Base-by-base conservation (phyloP, 140 eudicot species). In the Erigeron philadelphicus region DNA sequence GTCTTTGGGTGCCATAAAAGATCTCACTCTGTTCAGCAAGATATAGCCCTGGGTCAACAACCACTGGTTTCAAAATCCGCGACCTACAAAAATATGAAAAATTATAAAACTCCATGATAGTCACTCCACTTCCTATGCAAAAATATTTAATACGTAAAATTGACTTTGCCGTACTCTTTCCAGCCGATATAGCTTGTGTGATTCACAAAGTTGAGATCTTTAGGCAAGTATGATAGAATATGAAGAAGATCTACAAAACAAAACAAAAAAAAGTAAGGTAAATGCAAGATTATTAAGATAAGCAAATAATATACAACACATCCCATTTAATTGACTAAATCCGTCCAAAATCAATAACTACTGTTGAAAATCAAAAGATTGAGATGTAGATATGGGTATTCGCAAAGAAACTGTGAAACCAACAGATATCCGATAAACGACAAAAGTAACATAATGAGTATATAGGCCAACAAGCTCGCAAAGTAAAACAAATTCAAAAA, bases 111-210 rank as follows among this genome's bases (percentile, higher is more conserved):
- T 64, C 23, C 56, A 19, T 4, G 45, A 61, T 54, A 54, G 63
- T 55, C 0, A 48, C 15, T 11, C 8, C 66, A 61, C 3, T 43
- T 11, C 45, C 11, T 11, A 5, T 46, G 53, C 12, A 40, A 4
- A 31, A 31, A 31, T 31, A 21, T 21, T 21, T 21, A 11, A 6
- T 61, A 17, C 74, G 47, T 63, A 61, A 62, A 77, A 66, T 64
- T 47, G 70, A 12, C 47, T 54, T 41, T 43, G 48, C 1, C 96
- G 50, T 83, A 93, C 98, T 93, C 96, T 83, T 86, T 89, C 98
- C 98, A 93, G 54, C 98, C 98, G 68, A 93, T 89, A 78, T 93
- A 93, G 92, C 98, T 85, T 70, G 96, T 82, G 66, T 93, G 95
- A 70, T 89, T 89, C 82, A 85, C 90, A 81, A 93, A 93, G 84